phyloP scores from a whole-genome alignment of 176 grass and related monocot species.

The Oryza brachyantha region DNA sequence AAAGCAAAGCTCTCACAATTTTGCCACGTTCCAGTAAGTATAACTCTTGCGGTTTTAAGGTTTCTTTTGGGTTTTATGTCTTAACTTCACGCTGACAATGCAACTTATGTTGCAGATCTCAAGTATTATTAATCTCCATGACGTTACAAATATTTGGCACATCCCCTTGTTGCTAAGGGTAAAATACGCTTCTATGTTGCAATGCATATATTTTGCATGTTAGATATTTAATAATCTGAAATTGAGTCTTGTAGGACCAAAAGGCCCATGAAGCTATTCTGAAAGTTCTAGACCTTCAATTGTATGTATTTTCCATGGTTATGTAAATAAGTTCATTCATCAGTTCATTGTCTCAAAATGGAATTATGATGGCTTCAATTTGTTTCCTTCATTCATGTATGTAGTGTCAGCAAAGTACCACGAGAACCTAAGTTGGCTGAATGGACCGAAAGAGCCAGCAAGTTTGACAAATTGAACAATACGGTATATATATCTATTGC shows the following conservation, averaged over 20 bases:
- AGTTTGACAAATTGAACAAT: slow-evolving; percentile 63
- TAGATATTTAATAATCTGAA: slow-evolving; percentile 26
- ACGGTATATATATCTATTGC: slow-evolving; percentile 35
- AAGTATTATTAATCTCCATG: slow-evolving; percentile 80
- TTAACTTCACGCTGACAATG: slow-evolving; percentile 11
- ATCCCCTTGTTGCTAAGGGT: slow-evolving; percentile 95
- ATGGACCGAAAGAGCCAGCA: slow-evolving; percentile 74
- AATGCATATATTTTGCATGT: slow-evolving; percentile 19
- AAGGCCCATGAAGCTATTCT: slow-evolving; percentile 96
- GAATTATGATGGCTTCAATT: slow-evolving; percentile 3
- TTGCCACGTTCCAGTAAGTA: slow-evolving; percentile 85
- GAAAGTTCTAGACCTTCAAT: slow-evolving; percentile 77
- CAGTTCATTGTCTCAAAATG: slow-evolving; percentile 4
- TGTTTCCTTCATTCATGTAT: slow-evolving; percentile 7
- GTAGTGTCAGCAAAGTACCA: slow-evolving; percentile 42
- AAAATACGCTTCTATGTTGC: slow-evolving; percentile 29
- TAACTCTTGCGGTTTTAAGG: slow-evolving; percentile 6
- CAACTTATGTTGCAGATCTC: slow-evolving; percentile 53
- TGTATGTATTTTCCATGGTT: slow-evolving; percentile 40
- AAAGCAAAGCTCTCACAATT: slow-evolving; percentile 90
- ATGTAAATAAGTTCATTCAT: slow-evolving; percentile 6
- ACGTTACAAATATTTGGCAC: slow-evolving; percentile 98
- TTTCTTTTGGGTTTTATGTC: slow-evolving; percentile 22
- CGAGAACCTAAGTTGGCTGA: slow-evolving; percentile 53
- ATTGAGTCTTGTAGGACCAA: slow-evolving; percentile 76